These are phyloP conservation scores for Penicillium sclerotiorum DNA, from an alignment of 2,329 filamentous ascomycete species.

Conservation along the genomic window DNA sequence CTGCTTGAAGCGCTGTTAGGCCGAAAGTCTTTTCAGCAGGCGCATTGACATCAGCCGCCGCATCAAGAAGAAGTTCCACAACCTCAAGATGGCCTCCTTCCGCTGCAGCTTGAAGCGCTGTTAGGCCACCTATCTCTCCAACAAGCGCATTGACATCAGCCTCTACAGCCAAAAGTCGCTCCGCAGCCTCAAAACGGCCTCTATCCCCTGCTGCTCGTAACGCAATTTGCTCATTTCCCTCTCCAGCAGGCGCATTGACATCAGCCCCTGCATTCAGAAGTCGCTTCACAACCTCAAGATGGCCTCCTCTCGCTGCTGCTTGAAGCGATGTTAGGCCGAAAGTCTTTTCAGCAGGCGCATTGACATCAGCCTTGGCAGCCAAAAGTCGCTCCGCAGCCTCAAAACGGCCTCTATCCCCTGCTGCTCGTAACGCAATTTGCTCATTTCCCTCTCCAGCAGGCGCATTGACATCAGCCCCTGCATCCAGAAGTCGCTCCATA, in stretches of 20 bases:
- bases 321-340: slow-evolving; percentile 31
- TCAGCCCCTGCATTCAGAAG: slow-evolving; percentile 7
- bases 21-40: slow-evolving; percentile 8
- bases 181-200: slow-evolving; percentile 21
- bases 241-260: background rate
- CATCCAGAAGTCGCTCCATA: background rate
- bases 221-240: background rate
- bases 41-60: slow-evolving; percentile 30
- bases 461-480: background rate
- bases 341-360: background rate
- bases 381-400: background rate
- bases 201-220: slow-evolving; percentile 2
- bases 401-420: slow-evolving; percentile 1
- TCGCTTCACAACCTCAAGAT: slow-evolving; percentile 14
- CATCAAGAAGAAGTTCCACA: slow-evolving; percentile 21
- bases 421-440: background rate
- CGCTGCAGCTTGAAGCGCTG: slow-evolving; percentile 18
- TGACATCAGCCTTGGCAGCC: slow-evolving; percentile 2
- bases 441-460: background rate
- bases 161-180: slow-evolving; percentile 22
- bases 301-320: slow-evolving; percentile 33
- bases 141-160: slow-evolving; percentile 28
- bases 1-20: slow-evolving; percentile 19
- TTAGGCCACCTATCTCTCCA: slow-evolving; percentile 7
- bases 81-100: slow-evolving; percentile 11